Base-by-base conservation (phyloP, 2,329 filamentous ascomycete genomes). In the Tolypocladium amazonense region DNA sequence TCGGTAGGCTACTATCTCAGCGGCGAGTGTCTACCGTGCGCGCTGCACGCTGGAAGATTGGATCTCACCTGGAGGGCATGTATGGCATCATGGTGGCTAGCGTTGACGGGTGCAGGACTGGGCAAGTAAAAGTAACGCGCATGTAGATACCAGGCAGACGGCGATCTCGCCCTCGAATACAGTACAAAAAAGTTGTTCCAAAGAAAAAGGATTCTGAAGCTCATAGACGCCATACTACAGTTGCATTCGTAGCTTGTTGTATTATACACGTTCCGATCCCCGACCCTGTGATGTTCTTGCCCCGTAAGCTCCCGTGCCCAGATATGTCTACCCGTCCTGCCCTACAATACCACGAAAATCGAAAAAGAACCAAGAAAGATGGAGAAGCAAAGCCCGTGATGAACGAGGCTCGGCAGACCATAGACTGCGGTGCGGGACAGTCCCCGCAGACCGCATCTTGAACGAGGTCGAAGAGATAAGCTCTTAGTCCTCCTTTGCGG, bases 401-500 rank as follows among this genome's bases (percentile, higher is more conserved):
- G 27, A 12, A 50, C 18, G 15, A 50, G 18, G 45, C 18, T 27
- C 45, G 18, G 2, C 27, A 18, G 14, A 18, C 23, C 45, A 30
- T 30, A 23, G 12, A 12, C 43, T 3, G 45, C 45, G 25, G 45
- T 20, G 15, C 15, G 25, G 47, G 47, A 52, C 27, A 18, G 2
- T 15, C 15, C 27, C 12, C 47, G 47, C 47, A 52, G 47, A 12
- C 45, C 14, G 9, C 45, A 14, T 33, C 4, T 33, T 33, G 20
- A 27, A n/a, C 27, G 47, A n/a, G 27, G 18, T 18, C 8, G 47
- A 52, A n/a, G 27, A 33, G 57, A 18, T 56, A 39, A 14, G 1
- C 55, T 57, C 43, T 59, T 76, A 77, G 45, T 75, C 69, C 23
- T 72, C 62, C 56, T 65, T 65, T 47, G 63, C 63, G 39, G 63